Base-by-base conservation (phyloP, 192 early-diverging fungal species). In the Coemansia aciculifera region DNA sequence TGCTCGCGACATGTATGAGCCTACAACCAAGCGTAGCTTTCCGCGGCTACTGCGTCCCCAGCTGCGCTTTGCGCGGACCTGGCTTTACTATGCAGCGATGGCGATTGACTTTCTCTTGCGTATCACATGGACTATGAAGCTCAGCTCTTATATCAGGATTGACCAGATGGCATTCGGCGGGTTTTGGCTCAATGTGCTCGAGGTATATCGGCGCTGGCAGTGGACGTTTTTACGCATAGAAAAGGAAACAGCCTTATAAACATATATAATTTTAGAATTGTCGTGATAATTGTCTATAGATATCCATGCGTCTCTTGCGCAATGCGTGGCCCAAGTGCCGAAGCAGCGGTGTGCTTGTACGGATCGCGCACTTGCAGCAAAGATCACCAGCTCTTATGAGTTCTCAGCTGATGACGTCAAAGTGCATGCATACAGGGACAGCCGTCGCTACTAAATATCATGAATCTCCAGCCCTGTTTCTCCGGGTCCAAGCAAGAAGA, bases 181-280 rank as follows among this genome's bases (percentile, higher is more conserved):
- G 9, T 86, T 97, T 56, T 84, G 87, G 67, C 81, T 98, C 68
- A 92, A 93, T 62, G 68, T 87, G 15, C 69, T 96, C 5, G 96
- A 98, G 77, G 85, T 99, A 8, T 65, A 90, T 23, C 72, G 96
- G 37, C 85, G 96, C 40, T 98, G 94, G 92, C 84, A 97, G 52
- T 99, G 97, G 97, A 90, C 95, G 0, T 92, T 97, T 61, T 91
- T 99, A 72, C 81, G 96, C 34, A 72, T 98, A 31, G 97, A 99
- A 76, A 79, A 79, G 49, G 81, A 83, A 39, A 68, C 71, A 2
- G 81, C 68, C 0, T 23, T 67, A 9, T 43, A 6, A 3, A 54
- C 12, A 9, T 48, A 37, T 9, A 29, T 21, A 27, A 27, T 27
- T 27, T 27, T 27, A 27, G 0, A 27, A 27, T 27, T 27, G 24